Evolutionary conservation across 1,284 basidiomycete genomes (phyloP).

Genomic region (Coriolopsis trogii): DNA sequence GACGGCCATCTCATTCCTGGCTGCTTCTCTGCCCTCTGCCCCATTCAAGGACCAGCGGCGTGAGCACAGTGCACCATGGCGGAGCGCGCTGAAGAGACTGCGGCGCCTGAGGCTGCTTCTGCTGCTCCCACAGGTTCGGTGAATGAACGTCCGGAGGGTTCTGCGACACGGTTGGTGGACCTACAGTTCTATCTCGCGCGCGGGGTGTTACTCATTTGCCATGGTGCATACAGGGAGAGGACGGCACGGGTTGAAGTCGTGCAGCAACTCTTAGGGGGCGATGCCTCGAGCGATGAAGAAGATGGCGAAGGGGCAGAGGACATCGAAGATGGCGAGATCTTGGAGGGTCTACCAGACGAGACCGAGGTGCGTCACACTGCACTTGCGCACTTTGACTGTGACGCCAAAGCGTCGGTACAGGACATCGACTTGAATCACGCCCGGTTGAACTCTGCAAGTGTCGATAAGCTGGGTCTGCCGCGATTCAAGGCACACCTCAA

Average conservation of each 20-base stretch:
- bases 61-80: no score
- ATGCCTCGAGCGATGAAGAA: slow-evolving; percentile 41
- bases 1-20: not conserved
- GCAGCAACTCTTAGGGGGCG: slow-evolving; percentile 12
- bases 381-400: slow-evolving; percentile 5
- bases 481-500: slow-evolving; percentile 74
- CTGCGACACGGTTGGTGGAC: slow-evolving; percentile 1
- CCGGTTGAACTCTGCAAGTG: slow-evolving; percentile 66
- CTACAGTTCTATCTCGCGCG: not conserved
- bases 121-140: not conserved
- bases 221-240: slow-evolving; percentile 19
- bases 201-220: not conserved
- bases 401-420: slow-evolving; percentile 40
- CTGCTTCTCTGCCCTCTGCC: not conserved
- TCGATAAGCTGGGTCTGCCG: slow-evolving; percentile 57
- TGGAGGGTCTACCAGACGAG: slow-evolving; percentile 56
- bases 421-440: slow-evolving; percentile 92
- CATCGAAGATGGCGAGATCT: slow-evolving; percentile 46
- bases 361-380: slow-evolving; percentile 58
- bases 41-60: no score
- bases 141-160: not conserved
- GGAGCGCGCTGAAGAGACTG: not conserved
- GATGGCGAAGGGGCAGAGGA: slow-evolving; percentile 38
- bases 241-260: slow-evolving; percentile 30
- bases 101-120: not conserved